A percentile compares a stretch with the other conserved stretches of the same genome.
Evolutionary conservation across 2,329 filamentous ascomycete genomes (phyloP).

Genomic region (Arthrobotrys megalospora): DNA sequence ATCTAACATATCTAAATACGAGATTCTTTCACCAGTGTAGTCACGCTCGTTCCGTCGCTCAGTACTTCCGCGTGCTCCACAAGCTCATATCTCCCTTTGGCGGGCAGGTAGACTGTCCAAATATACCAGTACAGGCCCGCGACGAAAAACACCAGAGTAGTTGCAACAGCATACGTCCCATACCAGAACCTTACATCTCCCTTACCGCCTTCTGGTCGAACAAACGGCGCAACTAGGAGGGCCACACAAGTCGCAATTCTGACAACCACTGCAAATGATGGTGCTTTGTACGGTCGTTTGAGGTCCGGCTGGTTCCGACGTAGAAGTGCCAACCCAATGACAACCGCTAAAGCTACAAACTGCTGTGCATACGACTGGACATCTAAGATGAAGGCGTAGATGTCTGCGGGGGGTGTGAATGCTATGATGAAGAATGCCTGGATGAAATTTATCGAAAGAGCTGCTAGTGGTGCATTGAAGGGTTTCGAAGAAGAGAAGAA

Average conservation of each 20-base stretch:
- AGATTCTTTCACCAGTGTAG: slow-evolving; percentile 69
- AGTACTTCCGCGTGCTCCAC: slow-evolving; percentile 76
- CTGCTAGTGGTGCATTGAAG: slow-evolving; percentile 78
- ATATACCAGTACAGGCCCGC: slow-evolving; percentile 79
- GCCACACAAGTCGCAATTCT: slow-evolving; percentile 45
- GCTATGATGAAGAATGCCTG: slow-evolving; percentile 78
- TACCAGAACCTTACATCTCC: slow-evolving; percentile 60
- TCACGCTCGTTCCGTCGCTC: slow-evolving; percentile 78
- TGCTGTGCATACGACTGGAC: slow-evolving; percentile 70
- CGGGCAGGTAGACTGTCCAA: slow-evolving; percentile 76
- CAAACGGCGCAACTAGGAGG: slow-evolving; percentile 49
- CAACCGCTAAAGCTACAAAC: slow-evolving; percentile 47
- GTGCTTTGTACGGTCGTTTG: slow-evolving; percentile 69
- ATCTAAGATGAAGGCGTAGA: slow-evolving; percentile 81
- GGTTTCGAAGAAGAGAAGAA: slow-evolving; percentile 77
- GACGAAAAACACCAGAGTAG: slow-evolving; percentile 68
- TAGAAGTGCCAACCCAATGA: slow-evolving; percentile 74
- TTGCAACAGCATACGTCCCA: slow-evolving; percentile 46
- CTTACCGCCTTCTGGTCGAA: slow-evolving; percentile 40
- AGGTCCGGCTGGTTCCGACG: slow-evolving; percentile 67
- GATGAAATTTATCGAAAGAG: slow-evolving; percentile 78
- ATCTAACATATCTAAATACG: slow-evolving; percentile 31
- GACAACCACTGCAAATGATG: slow-evolving; percentile 69
- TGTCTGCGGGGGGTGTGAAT: slow-evolving; percentile 76
- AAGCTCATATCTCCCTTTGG: slow-evolving; percentile 74